Conservation (phyloP, 2,329 filamentous ascomycete species). For the Leptographium procerum region DNA sequence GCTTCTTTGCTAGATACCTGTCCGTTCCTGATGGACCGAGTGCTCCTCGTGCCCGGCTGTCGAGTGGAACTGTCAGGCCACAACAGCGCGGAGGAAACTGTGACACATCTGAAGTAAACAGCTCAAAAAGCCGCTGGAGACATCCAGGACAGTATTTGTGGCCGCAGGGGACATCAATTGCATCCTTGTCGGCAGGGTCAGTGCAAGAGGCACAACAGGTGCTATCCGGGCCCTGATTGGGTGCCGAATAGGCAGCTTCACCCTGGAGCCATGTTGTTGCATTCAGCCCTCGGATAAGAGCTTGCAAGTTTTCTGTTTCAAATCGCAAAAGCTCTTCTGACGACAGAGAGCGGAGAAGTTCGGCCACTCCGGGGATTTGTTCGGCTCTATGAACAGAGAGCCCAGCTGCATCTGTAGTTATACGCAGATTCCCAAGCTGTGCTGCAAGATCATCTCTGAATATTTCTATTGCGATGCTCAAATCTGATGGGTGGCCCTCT, state of each 20-base stretch:
- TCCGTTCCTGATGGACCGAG: constrained; percentile 16
- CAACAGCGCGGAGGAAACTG: constrained; percentile 44
- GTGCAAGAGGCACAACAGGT: not conserved
- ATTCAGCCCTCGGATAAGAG: not conserved
- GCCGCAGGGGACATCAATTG: constrained; percentile 18
- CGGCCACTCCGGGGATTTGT: not conserved
- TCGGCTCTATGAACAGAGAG: not conserved
- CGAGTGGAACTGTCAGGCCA: constrained; percentile 25
- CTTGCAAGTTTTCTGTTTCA: not conserved
- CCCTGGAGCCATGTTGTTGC: not conserved
- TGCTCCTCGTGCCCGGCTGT: constrained; percentile 20
- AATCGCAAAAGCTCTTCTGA: not conserved
- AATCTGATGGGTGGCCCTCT: not conserved
- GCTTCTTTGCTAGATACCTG: constrained; percentile 27
- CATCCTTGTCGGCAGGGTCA: not conserved
- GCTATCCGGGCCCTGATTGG: not conserved
- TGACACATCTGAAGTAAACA: constrained; percentile 32
- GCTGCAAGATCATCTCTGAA: not conserved
- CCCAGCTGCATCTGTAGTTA: not conserved
- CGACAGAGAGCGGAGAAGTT: not conserved
- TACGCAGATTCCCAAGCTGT: not conserved
- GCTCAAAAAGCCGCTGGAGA: constrained; percentile 28
- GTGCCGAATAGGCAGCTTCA: not conserved
- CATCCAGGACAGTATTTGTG: constrained; percentile 41
- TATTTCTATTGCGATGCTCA: not conserved